Evolutionary conservation across 176 grass and related monocot genomes (phyloP), one percentile per base, ranked within the genome.

Genomic region (Oryza rufipogon): DNA sequence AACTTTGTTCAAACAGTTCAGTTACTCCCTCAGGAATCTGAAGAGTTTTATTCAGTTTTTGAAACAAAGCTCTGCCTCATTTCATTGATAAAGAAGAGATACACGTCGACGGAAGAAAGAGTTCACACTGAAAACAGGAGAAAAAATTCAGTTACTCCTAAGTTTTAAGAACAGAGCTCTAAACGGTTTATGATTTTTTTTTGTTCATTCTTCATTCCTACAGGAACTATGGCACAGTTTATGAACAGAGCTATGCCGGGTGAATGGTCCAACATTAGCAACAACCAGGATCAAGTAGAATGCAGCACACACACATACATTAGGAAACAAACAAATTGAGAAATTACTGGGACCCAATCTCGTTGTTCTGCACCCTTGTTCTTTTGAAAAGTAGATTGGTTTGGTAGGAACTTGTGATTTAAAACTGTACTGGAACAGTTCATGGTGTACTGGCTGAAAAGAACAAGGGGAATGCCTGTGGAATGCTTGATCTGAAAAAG

Each of bases 361-460:
- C 80, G 47, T 68, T 28, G 16, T 81, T 75, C 25, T 71, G 47
- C 42, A 77, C 75, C 74, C 16, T 46, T 77, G 63, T 51, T 64
- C 45, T 65, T 72, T 73, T 23, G 28, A 11, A 83, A 88, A 84
- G 61, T 84, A 51, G 71, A 76, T 84, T n/a, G 68, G 42, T 80
- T 83, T 49, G 19, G 71, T 88, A 78, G 13, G 86, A 74, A 81
- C 70, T 81, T 75, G 28, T 0, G 60, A 46, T 16, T 16, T 6
- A 71, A 64, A 28, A 42, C 47, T 28, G 38, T 42, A 25, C 30
- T 19, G 41, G 80, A 82, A 64, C 10, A 69, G 26, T 25, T 2
- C 38, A 73, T 73, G n/a, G 34, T n/a, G 38, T 81, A 70, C 49
- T 26, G 16, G n/a, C 48, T 71, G 33, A 56, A 54, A 58, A 63